These are phyloP conservation scores for Alternaria atra DNA, from an alignment of 2,329 filamentous ascomycete species.

Conservation along the genomic window DNA sequence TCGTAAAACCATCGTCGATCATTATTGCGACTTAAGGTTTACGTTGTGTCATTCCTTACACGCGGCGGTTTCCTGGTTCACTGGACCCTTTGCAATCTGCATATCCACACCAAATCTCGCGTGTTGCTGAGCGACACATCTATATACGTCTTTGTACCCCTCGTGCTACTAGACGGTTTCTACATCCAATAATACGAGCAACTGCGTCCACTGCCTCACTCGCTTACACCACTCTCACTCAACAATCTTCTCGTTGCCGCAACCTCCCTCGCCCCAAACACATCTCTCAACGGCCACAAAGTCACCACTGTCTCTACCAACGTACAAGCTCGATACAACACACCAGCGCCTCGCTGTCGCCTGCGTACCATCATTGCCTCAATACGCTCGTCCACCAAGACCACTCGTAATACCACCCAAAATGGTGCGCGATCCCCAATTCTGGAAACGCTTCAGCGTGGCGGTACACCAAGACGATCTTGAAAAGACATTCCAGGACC, in stretches of 20 bases:
- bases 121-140: conserved; percentile 26
- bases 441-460: conserved; percentile 68
- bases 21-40: conserved; percentile 2
- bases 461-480: conserved; percentile 67
- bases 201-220: background rate
- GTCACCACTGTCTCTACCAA: background rate
- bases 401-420: conserved; percentile 6
- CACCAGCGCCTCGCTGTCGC: conserved; percentile 1
- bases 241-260: background rate
- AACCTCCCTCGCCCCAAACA: background rate
- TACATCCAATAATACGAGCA: conserved; percentile 1
- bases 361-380: background rate
- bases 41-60: background rate
- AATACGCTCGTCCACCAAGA: conserved; percentile 1
- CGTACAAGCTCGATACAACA: background rate
- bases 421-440: conserved; percentile 66
- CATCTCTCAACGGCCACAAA: background rate
- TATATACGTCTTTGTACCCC: conserved; percentile 2
- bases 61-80: conserved; percentile 12
- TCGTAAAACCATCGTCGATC: conserved; percentile 1
- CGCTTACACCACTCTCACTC: background rate
- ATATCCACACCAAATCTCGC: conserved; percentile 29
- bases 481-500: conserved; percentile 34
- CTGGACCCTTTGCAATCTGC: conserved; percentile 6
- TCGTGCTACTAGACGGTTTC: conserved; percentile 1